Base-by-base conservation (phyloP, 1,139 yeast genomes). In the Yamadazyma triangularis region DNA sequence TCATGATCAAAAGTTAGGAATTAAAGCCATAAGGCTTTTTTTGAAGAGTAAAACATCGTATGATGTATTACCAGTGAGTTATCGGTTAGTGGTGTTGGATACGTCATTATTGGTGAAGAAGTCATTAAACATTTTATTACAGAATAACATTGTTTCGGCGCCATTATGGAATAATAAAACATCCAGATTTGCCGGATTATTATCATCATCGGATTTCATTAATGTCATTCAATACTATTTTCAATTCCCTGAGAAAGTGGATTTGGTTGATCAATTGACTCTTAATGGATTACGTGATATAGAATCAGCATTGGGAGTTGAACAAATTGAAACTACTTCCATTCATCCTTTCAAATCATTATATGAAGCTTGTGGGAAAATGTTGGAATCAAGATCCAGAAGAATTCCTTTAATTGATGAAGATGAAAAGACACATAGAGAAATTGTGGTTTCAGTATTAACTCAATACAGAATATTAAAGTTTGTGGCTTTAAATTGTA, bases 381-480 rank as follows among this genome's bases (percentile, higher is more conserved):
- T 93, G 95, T 71, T 87, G 41, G 82, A 81, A 43, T 78, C 94
- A 26, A 82, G 85, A 46, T 95, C 97, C 4, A 73, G 97, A 55
- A 77, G 98, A 60, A 86, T 93, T 39, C 97, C 99, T 2, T 67
- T 93, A 41, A 86, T 93, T 45, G 98, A 93, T 53, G 83, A 82
- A 51, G 97, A 93, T 56, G 95, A 88, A 50, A 88, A 83, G 47
- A 86, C 95, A 0, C 86, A 85, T 47, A 71, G 96, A 48, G 97
- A 91, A 54, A 88, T 91, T 47, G 96, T 93, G 16, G 96, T 89
- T 6, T 79, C 91, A 34, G 98, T 93, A 30, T 72, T 93, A 49
- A 93, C 99, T 1, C 98, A 93, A 61, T 93, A 93, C 61, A 79
- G 99, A 54, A 91, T 93, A 36, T 71, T 93, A 49, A 91, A 93